These are phyloP conservation scores for Saccharum officinarum DNA, from an alignment of 176 grass and related monocot species.

Conservation along the genomic window DNA sequence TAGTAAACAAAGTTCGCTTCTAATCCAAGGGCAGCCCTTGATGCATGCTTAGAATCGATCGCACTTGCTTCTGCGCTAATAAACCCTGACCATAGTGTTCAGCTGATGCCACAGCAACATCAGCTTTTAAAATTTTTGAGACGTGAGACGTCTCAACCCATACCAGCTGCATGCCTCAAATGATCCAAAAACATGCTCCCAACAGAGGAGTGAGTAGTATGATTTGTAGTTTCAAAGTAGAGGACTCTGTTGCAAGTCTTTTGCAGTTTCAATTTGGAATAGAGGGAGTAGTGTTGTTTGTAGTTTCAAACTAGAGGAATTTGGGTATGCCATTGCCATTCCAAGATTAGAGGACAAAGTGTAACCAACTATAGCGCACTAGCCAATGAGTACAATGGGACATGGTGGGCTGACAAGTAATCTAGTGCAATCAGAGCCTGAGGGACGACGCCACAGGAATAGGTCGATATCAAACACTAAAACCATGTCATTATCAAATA, in stretches of 20 bases:
- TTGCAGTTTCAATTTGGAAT: not conserved
- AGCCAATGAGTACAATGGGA: not conserved
- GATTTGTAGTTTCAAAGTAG: not conserved
- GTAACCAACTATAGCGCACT: not conserved
- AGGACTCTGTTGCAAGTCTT: not conserved
- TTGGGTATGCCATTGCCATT: not conserved
- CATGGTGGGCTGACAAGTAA: not conserved
- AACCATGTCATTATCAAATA: slow-evolving; percentile 34
- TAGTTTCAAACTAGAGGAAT: not conserved
- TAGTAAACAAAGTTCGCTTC: not conserved
- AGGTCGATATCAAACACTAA: slow-evolving; percentile 10
- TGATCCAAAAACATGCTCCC: no score
- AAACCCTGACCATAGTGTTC: not conserved
- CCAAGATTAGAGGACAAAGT: not conserved
- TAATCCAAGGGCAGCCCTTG: not conserved
- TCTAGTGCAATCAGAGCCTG: not conserved
- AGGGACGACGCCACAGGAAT: not conserved
- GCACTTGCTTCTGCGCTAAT: not conserved
- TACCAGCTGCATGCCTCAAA: not conserved
- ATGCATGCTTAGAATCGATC: not conserved
- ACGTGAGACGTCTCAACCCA: not conserved
- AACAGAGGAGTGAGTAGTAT: no score
- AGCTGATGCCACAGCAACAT: slow-evolving; percentile 6
- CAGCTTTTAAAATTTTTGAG: not conserved
- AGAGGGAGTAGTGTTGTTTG: not conserved